phyloP scores from a whole-genome alignment of 768 basidiomycete genomes.

The Cytidiella melzeri region DNA sequence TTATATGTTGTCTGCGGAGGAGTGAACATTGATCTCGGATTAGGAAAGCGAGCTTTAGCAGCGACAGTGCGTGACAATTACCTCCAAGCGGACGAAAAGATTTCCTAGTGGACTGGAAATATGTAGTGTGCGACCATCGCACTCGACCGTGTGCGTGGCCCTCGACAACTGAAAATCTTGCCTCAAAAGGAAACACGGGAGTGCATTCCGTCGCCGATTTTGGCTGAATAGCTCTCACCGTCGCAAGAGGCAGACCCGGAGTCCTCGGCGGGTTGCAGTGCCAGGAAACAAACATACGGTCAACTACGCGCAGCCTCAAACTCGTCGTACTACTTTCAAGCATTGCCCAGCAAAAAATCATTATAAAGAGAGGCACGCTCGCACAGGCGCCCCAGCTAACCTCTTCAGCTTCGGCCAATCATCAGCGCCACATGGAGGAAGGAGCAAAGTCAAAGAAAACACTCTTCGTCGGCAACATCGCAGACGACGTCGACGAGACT shows the following conservation, averaged over 20 bases:
- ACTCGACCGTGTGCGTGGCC: slow-evolving; percentile 6
- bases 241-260: slow-evolving; percentile 12
- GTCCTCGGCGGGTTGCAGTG: slow-evolving; percentile 7
- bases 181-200: slow-evolving; percentile 10
- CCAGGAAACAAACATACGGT: too few species aligned
- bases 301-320: too few species aligned
- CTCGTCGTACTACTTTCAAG: too few species aligned
- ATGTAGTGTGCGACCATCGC: slow-evolving; percentile 14
- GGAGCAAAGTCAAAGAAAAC: slow-evolving; percentile 83
- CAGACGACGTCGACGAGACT: slow-evolving; percentile 77
- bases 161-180: slow-evolving; percentile 10
- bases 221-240: slow-evolving; percentile 12
- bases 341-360: too few species aligned
- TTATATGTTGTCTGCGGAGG: slow-evolving; percentile 9
- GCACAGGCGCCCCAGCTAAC: background rate
- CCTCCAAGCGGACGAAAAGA: slow-evolving; percentile 10
- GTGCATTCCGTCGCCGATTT: slow-evolving; percentile 6
- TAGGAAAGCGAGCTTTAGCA: slow-evolving; percentile 9
- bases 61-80: background rate
- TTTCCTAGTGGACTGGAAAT: slow-evolving; percentile 1
- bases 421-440: slow-evolving; percentile 56
- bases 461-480: slow-evolving; percentile 77
- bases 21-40: slow-evolving; percentile 8
- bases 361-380: too few species aligned
- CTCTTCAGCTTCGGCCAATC: background rate